Evolutionary conservation across 1,139 yeast species (phyloP).

Genomic region (Meyerozyma sp.): DNA sequence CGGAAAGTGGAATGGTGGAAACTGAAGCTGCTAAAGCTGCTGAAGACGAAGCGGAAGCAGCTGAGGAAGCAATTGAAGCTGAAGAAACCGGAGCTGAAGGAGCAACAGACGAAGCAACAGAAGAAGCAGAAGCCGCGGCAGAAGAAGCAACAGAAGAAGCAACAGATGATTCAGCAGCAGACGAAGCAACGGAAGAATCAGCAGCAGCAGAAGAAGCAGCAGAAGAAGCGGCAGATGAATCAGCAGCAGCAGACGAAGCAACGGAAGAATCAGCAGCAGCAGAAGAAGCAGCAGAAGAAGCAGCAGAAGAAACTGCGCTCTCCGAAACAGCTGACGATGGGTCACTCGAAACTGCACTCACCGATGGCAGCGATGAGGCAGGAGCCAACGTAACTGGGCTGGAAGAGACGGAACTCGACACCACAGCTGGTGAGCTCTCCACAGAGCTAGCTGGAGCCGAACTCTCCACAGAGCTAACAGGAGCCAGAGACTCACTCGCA

Average conservation of each 20-base stretch:
- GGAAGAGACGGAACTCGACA: too few species aligned
- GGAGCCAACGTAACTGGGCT: too few species aligned
- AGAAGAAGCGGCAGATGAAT: slow-evolving; percentile 2
- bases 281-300: slow-evolving; percentile 7
- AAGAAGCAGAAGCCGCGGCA: slow-evolving; percentile 5
- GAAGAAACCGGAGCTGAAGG: background rate
- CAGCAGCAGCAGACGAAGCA: slow-evolving; percentile 3
- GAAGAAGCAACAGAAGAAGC: slow-evolving; percentile 6
- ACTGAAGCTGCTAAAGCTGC: background rate
- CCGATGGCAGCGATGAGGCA: too few species aligned
- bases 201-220: slow-evolving; percentile 1
- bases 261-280: slow-evolving; percentile 2
- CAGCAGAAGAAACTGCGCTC: background rate
- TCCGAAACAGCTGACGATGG: background rate
- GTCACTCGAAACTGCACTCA: background rate
- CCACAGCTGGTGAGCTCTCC: background rate
- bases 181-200: background rate
- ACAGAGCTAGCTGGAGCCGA: background rate
- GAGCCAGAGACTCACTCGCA: background rate
- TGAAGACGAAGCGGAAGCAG: slow-evolving; percentile 3
- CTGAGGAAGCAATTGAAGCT: slow-evolving; percentile 1
- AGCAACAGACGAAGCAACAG: too few species aligned
- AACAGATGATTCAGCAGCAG: slow-evolving; percentile 3
- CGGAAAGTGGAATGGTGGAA: slow-evolving; percentile 1
- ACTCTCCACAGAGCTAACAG: background rate